Base-by-base conservation (phyloP, 306 rosid genomes). In the Vigna nakashimae region DNA sequence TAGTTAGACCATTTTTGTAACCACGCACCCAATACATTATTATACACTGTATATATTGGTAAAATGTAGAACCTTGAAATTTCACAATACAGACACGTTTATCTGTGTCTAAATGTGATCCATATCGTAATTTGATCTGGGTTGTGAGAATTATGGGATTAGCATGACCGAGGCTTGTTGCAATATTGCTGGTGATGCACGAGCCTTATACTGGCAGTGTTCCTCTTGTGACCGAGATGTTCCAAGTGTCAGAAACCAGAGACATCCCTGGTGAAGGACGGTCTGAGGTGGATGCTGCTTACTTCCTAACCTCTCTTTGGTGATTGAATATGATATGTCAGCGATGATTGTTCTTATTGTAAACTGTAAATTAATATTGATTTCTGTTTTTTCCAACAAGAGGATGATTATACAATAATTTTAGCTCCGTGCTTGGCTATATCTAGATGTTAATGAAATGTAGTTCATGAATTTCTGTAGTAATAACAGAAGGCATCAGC, bases 51-150 rank as follows among this genome's bases (percentile, higher is more conserved):
- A 89, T 79, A 53, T 53, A 89, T 86, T 85, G 90, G 75, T 86
- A 56, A 74, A 90, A 78, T 88, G 97, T 89, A 89, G 83, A 18
- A 85, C 88, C 82, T 82, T 83, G 83, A 85, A 89, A 80, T 81
- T 83, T 83, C 84, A 78, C 88, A 65, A 74, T 64, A 69, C 87
- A 90, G 89, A 87, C 89, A 60, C 84, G 79, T 86, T 77, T 79
- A 62, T 84, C 70, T 17, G 69, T 77, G 69, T 77, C 65, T 69
- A 66, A 74, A 69, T 66, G 18, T 82, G 67, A 71, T 79, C 80
- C 62, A 75, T 72, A 65, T 83, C 49, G 38, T 52, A 83, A 86
- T n/a, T 51, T 77, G 26, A 40, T 87, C 83, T 74, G 80, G 78
- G 80, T 52, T 71, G 50, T 30, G 34, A 30, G 34, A 30, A 30